Conservation (phyloP, 371 early-diverging fungal genomes). For the Gilbertella persicaria region DNA sequence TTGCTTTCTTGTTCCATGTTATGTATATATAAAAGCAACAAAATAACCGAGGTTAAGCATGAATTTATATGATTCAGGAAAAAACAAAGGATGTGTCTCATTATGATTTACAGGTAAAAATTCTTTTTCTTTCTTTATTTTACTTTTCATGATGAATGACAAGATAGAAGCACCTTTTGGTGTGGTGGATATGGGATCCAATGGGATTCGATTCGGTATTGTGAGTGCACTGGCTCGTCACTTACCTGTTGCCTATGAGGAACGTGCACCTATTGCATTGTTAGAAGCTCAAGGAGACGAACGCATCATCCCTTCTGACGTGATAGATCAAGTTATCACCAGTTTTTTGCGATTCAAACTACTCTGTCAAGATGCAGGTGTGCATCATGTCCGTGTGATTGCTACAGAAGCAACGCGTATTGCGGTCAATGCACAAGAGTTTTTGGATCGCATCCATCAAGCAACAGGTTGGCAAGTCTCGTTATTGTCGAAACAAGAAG, state of each 20-base stretch:
- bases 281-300: conserved; percentile 57
- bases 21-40: no score
- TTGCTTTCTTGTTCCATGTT: no score
- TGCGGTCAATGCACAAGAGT: conserved; percentile 56
- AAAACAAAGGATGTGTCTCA: no score
- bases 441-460: conserved; percentile 44
- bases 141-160: no score
- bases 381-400: conserved; percentile 51
- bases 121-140: no score
- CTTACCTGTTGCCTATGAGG: conserved; percentile 66
- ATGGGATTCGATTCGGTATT: conserved; percentile 70
- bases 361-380: conserved; percentile 50
- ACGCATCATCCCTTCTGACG: conserved; percentile 49
- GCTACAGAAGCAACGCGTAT: conserved; percentile 68
- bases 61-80: no score
- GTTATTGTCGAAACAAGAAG: conserved; percentile 54
- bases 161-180: conserved; percentile 54
- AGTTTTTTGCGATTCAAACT: conserved; percentile 59
- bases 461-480: conserved; percentile 57
- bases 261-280: conserved; percentile 63
- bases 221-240: conserved; percentile 57
- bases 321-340: conserved; percentile 53
- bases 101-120: no score
- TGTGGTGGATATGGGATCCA: conserved; percentile 71
- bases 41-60: no score